A percentile compares a stretch with the other conserved stretches of the same genome.
Conservation (phyloP, 768 basidiomycete genomes). For the Hemileccinum impolitum region DNA sequence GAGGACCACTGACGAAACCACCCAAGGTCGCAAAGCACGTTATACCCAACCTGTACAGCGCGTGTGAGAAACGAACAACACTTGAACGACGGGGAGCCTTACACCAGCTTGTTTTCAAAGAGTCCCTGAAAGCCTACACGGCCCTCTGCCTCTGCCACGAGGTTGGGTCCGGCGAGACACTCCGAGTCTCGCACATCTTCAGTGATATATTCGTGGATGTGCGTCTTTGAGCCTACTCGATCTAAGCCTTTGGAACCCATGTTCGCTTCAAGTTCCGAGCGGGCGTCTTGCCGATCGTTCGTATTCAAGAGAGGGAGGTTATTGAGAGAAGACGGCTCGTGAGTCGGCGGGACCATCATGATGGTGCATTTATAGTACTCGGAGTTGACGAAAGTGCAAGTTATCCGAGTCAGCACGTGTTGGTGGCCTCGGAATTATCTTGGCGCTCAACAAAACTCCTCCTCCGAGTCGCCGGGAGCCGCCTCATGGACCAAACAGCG, state of each 20-base stretch:
- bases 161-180: constrained; percentile 6
- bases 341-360: not conserved
- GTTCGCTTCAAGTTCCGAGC: constrained; percentile 1
- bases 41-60: constrained; percentile 24
- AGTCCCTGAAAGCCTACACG: constrained; percentile 24
- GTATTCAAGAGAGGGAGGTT: constrained; percentile 2
- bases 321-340: constrained; percentile 12
- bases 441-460: too few relatives aligned
- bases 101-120: constrained; percentile 29
- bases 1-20: constrained; percentile 26
- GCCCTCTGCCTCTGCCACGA: constrained; percentile 19
- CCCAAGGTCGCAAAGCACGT: constrained; percentile 32
- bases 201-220: not conserved
- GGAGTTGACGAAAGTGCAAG: too few relatives aligned
- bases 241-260: constrained; percentile 11
- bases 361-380: constrained; percentile 14
- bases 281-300: constrained; percentile 5
- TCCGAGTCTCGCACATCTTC: not conserved
- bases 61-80: constrained; percentile 3
- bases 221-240: not conserved
- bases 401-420: too few relatives aligned
- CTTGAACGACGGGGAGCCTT: constrained; percentile 2
- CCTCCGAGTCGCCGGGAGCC: too few relatives aligned
- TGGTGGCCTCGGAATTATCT: too few relatives aligned
- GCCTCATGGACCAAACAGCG: too few relatives aligned